Evolutionary conservation across 495 filamentous ascomycete genomes (phyloP).

Genomic region (Pyrenula massariospora): DNA sequence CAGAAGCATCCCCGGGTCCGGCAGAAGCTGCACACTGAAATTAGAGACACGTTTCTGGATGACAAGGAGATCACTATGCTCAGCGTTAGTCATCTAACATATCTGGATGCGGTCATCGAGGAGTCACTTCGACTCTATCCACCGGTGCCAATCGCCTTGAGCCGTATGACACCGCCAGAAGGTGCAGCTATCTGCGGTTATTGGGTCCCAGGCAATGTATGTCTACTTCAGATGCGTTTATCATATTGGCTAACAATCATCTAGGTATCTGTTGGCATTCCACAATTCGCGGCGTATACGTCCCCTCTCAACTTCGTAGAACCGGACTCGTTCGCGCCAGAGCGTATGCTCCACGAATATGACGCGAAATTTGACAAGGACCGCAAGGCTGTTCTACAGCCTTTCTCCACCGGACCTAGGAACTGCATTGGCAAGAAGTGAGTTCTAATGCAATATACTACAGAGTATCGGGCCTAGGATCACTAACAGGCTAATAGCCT

Average conservation of each 20-base stretch:
- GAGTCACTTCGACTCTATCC: constrained; percentile 50
- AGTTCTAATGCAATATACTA: constrained; percentile 9
- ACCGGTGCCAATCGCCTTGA: constrained; percentile 34
- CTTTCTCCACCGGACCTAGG: constrained; percentile 45
- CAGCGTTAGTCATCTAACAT: constrained; percentile 32
- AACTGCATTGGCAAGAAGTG: constrained; percentile 51
- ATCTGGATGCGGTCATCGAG: constrained; percentile 42
- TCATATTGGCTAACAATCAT: constrained; percentile 2
- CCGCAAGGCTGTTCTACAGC: constrained; percentile 30
- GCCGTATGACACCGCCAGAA: constrained; percentile 28
- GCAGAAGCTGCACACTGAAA: constrained; percentile 33
- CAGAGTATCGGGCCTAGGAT: not conserved
- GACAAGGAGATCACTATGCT: constrained; percentile 42
- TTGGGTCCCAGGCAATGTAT: constrained; percentile 24
- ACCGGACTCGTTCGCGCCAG: constrained; percentile 37
- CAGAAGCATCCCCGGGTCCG: constrained; percentile 28
- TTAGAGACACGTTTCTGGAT: constrained; percentile 32
- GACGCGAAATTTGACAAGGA: constrained; percentile 25
- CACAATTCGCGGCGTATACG: constrained; percentile 36
- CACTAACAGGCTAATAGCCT: not conserved
- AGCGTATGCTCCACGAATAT: constrained; percentile 5
- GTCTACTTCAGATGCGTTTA: not conserved
- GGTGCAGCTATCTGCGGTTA: constrained; percentile 34
- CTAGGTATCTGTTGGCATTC: constrained; percentile 36
- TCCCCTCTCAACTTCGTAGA: constrained; percentile 28